Conservation (phyloP, 73 alveolate species). For the Stentor coeruleus region DNA sequence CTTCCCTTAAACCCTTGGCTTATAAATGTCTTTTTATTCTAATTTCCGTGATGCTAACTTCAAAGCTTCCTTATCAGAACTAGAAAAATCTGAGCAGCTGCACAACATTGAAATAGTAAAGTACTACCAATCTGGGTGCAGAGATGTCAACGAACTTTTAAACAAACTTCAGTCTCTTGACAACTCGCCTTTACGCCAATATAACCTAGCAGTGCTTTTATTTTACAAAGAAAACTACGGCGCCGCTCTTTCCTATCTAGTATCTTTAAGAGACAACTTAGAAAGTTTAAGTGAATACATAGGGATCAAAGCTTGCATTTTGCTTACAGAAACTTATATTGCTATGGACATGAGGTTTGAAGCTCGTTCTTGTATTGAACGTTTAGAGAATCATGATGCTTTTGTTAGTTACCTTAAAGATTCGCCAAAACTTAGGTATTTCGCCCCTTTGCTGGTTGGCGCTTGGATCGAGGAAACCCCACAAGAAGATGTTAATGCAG, state of each 20-base stretch:
- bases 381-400: neutral
- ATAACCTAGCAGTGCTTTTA: neutral
- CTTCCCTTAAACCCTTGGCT: no score
- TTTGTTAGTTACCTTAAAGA: neutral
- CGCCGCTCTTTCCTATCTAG: neutral
- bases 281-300: neutral
- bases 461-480: slow-evolving; percentile 8
- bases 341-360: neutral
- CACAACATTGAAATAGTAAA: neutral
- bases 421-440: neutral
- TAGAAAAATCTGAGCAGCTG: neutral
- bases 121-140: slow-evolving; percentile 1
- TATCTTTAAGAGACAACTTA: neutral
- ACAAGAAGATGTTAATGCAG: neutral
- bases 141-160: neutral
- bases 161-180: neutral
- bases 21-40: slow-evolving; percentile 1
- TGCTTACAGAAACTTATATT: neutral
- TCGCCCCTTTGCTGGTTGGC: slow-evolving; percentile 11
- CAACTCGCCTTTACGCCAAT: neutral
- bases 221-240: slow-evolving; percentile 10
- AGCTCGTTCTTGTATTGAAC: neutral
- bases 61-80: slow-evolving; percentile 21
- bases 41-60: slow-evolving; percentile 12
- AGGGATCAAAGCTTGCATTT: neutral